Evolutionary conservation across 441 rosid genomes (phyloP).

Genomic region (Gossypium gossypioides): DNA sequence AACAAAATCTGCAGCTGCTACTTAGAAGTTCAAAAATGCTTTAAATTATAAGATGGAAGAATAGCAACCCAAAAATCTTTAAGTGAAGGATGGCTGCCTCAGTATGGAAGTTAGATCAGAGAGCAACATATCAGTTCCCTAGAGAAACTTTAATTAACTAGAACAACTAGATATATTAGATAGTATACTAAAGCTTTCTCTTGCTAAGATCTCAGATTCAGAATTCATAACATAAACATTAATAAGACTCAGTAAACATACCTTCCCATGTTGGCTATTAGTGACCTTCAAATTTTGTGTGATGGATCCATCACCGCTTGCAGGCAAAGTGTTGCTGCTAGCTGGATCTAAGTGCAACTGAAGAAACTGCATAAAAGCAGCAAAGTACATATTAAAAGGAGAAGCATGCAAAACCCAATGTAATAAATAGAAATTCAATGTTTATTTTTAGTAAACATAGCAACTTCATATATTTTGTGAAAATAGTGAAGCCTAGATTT

Average conservation of each 20-base stretch:
- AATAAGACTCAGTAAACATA: conserved; percentile 18
- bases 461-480: not conserved
- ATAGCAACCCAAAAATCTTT: not conserved
- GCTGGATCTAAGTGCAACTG: conserved; percentile 91
- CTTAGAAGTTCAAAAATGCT: not conserved
- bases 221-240: not conserved
- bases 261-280: conserved; percentile 94
- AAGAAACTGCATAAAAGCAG: conserved; percentile 58
- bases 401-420: not conserved
- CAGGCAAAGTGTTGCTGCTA: conserved; percentile 60
- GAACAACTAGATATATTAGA: not conserved
- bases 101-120: not conserved
- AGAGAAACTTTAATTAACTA: not conserved
- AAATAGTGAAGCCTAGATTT: not conserved
- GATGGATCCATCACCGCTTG: conserved; percentile 46
- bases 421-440: not conserved
- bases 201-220: not conserved
- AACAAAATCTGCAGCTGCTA: not conserved
- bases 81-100: not conserved
- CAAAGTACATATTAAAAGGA: not conserved
- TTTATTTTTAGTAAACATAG: not conserved
- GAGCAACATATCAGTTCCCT: not conserved
- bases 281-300: conserved; percentile 68
- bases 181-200: not conserved
- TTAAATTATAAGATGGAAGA: not conserved